Percentiles rank a stretch among this genome's conserved stretches.
phyloP scores from a whole-genome alignment of 2,329 filamentous ascomycete genomes.

The Exophiala oligosperma region DNA sequence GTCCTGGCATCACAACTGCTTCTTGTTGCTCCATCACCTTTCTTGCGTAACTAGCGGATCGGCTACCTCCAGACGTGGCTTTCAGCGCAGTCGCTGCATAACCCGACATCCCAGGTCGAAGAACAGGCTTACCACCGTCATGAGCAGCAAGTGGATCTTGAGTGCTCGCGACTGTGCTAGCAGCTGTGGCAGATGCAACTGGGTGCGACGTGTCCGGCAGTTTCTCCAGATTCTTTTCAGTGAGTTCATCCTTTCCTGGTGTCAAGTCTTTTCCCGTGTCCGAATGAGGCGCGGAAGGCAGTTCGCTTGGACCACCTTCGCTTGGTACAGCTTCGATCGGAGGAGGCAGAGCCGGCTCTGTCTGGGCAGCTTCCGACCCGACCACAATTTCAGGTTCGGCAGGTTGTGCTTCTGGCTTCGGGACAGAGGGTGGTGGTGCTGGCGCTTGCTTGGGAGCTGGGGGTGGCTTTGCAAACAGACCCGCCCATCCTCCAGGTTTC shows the following conservation, averaged over 20 bases:
- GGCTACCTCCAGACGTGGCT: slow-evolving; percentile 63
- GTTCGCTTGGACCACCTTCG: slow-evolving; percentile 34
- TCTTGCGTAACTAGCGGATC: slow-evolving; percentile 78
- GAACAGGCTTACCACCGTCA: slow-evolving; percentile 52
- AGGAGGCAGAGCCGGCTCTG: slow-evolving; percentile 42
- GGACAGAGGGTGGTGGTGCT: slow-evolving; percentile 31
- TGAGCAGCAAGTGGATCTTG: slow-evolving; percentile 65
- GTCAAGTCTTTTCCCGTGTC: slow-evolving; percentile 45
- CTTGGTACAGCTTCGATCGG: slow-evolving; percentile 39
- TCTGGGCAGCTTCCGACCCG: slow-evolving; percentile 40
- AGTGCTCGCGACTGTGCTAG: slow-evolving; percentile 85
- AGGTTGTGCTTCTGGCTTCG: slow-evolving; percentile 15
- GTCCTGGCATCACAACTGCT: slow-evolving; percentile 96
- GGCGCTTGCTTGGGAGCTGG: slow-evolving; percentile 55
- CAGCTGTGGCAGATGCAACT: slow-evolving; percentile 75
- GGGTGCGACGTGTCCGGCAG: slow-evolving; percentile 79
- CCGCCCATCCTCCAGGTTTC: slow-evolving; percentile 59
- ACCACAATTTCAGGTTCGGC: slow-evolving; percentile 29
- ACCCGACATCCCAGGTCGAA: slow-evolving; percentile 66
- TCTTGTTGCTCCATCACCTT: slow-evolving; percentile 93
- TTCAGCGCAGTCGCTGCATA: slow-evolving; percentile 82
- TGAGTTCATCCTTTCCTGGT: slow-evolving; percentile 79
- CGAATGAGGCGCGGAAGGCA: slow-evolving; percentile 29
- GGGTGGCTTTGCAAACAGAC: slow-evolving; percentile 68
- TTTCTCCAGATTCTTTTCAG: slow-evolving; percentile 88